These are phyloP conservation scores for Candida lessepsii DNA, from an alignment of 805 yeast genomes.

Conservation along the genomic window DNA sequence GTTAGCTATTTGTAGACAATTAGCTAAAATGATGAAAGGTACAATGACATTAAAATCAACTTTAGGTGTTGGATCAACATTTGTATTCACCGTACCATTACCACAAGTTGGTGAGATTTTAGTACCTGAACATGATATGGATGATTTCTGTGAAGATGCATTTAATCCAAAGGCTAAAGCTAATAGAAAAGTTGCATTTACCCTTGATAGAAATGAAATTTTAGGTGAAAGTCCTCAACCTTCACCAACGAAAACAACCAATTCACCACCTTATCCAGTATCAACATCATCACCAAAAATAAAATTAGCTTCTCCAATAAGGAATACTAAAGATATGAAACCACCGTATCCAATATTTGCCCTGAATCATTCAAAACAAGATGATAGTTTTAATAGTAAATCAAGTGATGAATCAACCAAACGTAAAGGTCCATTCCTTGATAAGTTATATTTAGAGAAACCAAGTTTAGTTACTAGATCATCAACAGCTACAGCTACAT, in stretches of 20 bases:
- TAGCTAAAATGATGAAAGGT: slow-evolving; percentile 90
- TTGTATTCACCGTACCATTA: slow-evolving; percentile 76
- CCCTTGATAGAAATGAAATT: slow-evolving; percentile 15
- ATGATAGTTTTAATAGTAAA: neutral
- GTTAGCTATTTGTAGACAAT: slow-evolving; percentile 80
- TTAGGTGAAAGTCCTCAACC: no score
- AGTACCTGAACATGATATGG: slow-evolving; percentile 36
- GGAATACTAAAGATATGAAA: slow-evolving; percentile 1
- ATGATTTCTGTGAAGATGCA: slow-evolving; percentile 60
- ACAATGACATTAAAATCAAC: slow-evolving; percentile 70
- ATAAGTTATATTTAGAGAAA: slow-evolving; percentile 28
- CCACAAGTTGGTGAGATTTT: slow-evolving; percentile 59
- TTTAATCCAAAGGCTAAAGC: slow-evolving; percentile 56
- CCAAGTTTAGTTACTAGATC: slow-evolving; percentile 46
- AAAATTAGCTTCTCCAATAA: no score
- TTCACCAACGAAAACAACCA: no score
- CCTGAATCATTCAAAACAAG: neutral
- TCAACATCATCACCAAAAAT: slow-evolving; percentile 6
- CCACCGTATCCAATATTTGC: slow-evolving; percentile 3
- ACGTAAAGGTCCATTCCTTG: neutral
- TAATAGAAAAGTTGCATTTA: slow-evolving; percentile 50
- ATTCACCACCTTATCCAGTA: slow-evolving; percentile 5
- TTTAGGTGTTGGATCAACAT: slow-evolving; percentile 81
- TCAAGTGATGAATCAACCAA: neutral
- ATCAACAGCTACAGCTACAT: slow-evolving; percentile 53